Base-by-base conservation (phyloP, 768 basidiomycete genomes). In the Coprinopsis sp. region DNA sequence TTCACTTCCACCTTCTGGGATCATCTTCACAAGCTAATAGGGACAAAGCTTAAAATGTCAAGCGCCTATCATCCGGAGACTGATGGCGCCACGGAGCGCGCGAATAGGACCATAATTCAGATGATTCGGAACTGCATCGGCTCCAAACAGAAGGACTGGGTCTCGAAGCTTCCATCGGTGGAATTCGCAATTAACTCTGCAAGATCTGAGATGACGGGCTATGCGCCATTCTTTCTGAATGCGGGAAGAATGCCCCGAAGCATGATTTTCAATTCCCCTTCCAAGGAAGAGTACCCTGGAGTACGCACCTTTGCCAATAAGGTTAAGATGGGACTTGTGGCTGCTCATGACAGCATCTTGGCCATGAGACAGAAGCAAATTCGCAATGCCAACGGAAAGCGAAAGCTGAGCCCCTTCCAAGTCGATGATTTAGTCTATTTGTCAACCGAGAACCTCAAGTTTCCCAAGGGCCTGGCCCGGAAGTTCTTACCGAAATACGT, bases 301-400 rank as follows among this genome's bases (percentile, higher is more conserved):
- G 57, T 63, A 7, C 37, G 53, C 1, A 41, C 13, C 0, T 63
- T 61, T 42, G 58, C 58, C 2, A 18, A 16, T 12, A 33, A 49
- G 18, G 30, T 50, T 8, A 61, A 58, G 41, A 11, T 40, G 2
- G 63, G 66, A 16, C 38, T 64, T 1, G 30, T 59, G 8, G 49
- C 51, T 0, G 69, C 71, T 0, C 70, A 74, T 45, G 62, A 76
- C 43, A 57, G 61, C 0, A 66, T 74, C 1, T 66, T 74, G 6
- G 65, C 47, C 11, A 50, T 58, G 0, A 31, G 66, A 0, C 57
- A 67, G 0, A 34, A 55, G 4, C 65, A 70, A 25, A 63, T 64
- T 0, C n/a, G 54, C 16, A 44, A 63, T 0, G 63, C 68, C 0
- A 69, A 75, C 37, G 28, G 49, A 7, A 46, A 52, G 2, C 21